These are phyloP conservation scores for Chalaropsis ovoidea DNA, from an alignment of 2,329 filamentous ascomycete species.

Conservation along the genomic window DNA sequence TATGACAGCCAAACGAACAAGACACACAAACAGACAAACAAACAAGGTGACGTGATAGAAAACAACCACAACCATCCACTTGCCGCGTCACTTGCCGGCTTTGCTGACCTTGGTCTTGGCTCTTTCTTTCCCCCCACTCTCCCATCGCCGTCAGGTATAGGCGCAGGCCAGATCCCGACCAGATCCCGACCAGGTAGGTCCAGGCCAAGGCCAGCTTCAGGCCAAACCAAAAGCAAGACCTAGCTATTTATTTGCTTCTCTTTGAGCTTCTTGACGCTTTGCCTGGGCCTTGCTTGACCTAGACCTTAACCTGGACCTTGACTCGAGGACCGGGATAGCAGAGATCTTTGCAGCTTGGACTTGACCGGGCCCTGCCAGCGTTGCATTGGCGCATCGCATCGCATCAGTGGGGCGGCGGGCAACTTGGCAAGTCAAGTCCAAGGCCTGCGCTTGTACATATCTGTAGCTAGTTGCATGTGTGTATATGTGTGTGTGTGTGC, in stretches of 20 bases:
- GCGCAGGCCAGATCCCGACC: too few species aligned
- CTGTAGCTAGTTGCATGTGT: neutral
- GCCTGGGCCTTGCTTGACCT: neutral
- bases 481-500: neutral
- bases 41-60: neutral
- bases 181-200: too few species aligned
- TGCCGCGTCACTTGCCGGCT: neutral
- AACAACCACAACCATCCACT: neutral
- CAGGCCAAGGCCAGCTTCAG: neutral
- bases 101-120: neutral
- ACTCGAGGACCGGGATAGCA: constrained; percentile 8
- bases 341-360: constrained; percentile 12
- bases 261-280: neutral
- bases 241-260: neutral
- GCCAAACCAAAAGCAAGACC: neutral
- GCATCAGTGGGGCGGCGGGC: constrained; percentile 10
- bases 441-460: neutral
- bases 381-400: constrained; percentile 15
- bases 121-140: neutral
- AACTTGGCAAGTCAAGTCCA: neutral
- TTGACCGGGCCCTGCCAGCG: neutral
- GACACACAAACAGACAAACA: neutral
- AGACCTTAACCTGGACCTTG: neutral
- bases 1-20: too few species aligned
- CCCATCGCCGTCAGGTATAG: neutral